Percentiles rank a stretch among this genome's conserved stretches.
phyloP scores from a whole-genome alignment of 176 grass and related monocot species.

The Lolium perenne region DNA sequence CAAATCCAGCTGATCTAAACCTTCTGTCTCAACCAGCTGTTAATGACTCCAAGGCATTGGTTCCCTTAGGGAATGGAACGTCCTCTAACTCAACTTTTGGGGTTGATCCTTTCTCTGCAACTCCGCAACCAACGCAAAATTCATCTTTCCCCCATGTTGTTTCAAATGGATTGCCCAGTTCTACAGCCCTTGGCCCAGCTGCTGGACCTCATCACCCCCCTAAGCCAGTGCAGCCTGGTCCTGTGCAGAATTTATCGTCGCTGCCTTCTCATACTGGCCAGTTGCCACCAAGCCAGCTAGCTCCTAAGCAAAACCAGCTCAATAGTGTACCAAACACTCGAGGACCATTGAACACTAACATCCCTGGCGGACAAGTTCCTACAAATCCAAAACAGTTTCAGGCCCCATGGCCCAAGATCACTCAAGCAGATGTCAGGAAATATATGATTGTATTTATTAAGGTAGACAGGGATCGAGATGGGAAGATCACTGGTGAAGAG shows the following conservation, averaged over 20 bases:
- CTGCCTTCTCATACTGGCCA: constrained; percentile 53
- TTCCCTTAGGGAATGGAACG: constrained; percentile 69
- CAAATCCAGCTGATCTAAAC: constrained; percentile 45
- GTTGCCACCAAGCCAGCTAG: constrained; percentile 50
- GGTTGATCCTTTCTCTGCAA: constrained; percentile 51
- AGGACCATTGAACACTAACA: constrained; percentile 44
- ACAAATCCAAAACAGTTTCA: constrained; percentile 56
- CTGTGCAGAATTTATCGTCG: constrained; percentile 42
- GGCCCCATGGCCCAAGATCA: constrained; percentile 90
- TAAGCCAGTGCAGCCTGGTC: constrained; percentile 51
- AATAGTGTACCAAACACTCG: constrained; percentile 50
- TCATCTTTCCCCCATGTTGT: constrained; percentile 45
- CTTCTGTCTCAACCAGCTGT: constrained; percentile 48
- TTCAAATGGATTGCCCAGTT: constrained; percentile 50
- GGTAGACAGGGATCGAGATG: constrained; percentile 98
- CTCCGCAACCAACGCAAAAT: constrained; percentile 55
- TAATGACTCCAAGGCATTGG: constrained; percentile 65
- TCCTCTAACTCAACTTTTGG: constrained; percentile 62
- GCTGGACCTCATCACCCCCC: constrained; percentile 57
- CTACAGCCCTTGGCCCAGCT: constrained; percentile 43
- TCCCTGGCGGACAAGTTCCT: constrained; percentile 55
- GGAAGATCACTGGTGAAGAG: constrained; percentile 92
- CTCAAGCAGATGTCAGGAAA: constrained; percentile 85
- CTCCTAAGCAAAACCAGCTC: constrained; percentile 50
- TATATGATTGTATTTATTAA: constrained; percentile 92